Base-by-base conservation (phyloP, 345 rosid genomes). In the Melaleuca quinquenervia region DNA sequence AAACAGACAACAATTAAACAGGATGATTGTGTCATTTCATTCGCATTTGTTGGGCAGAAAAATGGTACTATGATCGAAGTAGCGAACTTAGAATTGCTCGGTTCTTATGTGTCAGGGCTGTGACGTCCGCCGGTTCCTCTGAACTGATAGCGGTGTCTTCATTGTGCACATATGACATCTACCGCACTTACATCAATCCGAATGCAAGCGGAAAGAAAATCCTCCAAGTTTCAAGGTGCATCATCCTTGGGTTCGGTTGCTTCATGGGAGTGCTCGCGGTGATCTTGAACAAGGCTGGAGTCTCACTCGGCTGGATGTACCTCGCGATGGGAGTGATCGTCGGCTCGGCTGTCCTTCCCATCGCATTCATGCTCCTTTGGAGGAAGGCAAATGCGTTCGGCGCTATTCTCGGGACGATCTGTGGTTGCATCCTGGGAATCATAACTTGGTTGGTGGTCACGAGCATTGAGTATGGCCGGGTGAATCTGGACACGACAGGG, bases 241-340 rank as follows among this genome's bases (percentile, higher is more conserved):
- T 94, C 6, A 92, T 96, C 89, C 90, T 96, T 6, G 93, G 94
- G 55, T 96, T 96, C 16, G 99, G 99, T 70, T 95, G 99, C 85
- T 95, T 96, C 90, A 96, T 95, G 99, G 99, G 99, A 88, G 80
- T 96, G 85, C 90, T 96, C 55, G 98, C 99, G n/a, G 96, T 94
- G 26, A 90, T 93, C 48, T 90, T 96, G 83, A 96, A 96, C 92
- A 93, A 92, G 89, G 98, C 91, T 0, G 99, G 98, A 36, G 98
- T 96, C n/a, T 95, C 99, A 7, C 90, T 95, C 2, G 98, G 96
- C 45, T 96, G 99, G 99, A 95, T 96, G 99, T 96, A 96, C 86
- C 95, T 96, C 4, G 98, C 98, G 5, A 95, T 86, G 95, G 99
- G 99, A 91, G 98, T 96, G 27, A 87, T 95, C 20, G 92, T 96